Conservation (phyloP, 1,284 basidiomycete species). For the Sparassis latifolia region DNA sequence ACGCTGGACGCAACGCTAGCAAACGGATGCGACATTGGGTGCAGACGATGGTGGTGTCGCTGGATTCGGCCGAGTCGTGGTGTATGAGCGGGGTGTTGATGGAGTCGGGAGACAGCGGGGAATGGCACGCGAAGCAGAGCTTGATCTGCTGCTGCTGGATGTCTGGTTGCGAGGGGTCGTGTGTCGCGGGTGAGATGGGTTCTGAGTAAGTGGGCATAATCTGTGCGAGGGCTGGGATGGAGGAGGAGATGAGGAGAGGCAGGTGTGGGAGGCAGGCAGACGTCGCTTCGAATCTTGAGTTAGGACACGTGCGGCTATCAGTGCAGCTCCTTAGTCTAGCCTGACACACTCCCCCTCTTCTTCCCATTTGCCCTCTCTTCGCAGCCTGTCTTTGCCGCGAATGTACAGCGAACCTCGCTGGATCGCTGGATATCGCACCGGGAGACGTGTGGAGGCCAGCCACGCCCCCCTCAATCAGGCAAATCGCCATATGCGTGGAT, state of each 20-base stretch:
- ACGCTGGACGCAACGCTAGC: constrained; percentile 3
- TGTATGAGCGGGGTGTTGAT: constrained; percentile 23
- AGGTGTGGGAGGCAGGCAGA: constrained; percentile 5
- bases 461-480: no score
- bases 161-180: constrained; percentile 22
- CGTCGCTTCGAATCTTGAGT: neutral
- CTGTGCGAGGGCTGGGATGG: constrained; percentile 12
- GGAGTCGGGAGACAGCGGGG: constrained; percentile 28
- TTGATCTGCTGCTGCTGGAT: constrained; percentile 28
- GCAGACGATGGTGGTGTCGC: constrained; percentile 30
- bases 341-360: neutral
- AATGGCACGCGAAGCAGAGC: constrained; percentile 30
- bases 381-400: no score
- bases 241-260: constrained; percentile 9
- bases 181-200: constrained; percentile 18
- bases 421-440: no score
- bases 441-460: no score
- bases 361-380: no score
- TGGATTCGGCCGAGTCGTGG: constrained; percentile 21
- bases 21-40: constrained; percentile 27
- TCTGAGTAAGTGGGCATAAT: constrained; percentile 28
- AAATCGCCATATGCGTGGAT: no score
- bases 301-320: constrained; percentile 14
- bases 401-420: no score
- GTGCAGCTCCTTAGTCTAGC: neutral